phyloP scores from a whole-genome alignment of 2,329 filamentous ascomycete genomes.

The Pseudofabraea citricarpa region DNA sequence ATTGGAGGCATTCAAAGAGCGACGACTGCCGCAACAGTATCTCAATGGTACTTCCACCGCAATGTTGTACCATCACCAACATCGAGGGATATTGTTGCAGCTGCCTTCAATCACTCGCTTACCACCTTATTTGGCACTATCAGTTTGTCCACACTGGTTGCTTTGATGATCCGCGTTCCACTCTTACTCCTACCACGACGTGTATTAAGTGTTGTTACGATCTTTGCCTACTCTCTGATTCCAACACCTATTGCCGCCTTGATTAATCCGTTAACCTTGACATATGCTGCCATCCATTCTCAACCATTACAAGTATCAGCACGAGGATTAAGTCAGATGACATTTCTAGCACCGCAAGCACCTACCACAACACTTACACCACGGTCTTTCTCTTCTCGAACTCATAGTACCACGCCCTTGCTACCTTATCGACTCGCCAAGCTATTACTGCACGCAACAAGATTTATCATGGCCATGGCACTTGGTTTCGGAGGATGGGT shows the following conservation, averaged over 20 bases:
- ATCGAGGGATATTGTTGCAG: conserved; percentile 75
- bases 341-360: conserved; percentile 68
- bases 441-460: conserved; percentile 82
- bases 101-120: conserved; percentile 74
- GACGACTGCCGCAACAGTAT: conserved; percentile 90
- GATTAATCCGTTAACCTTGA: conserved; percentile 87
- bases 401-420: conserved; percentile 48
- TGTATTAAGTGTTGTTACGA: conserved; percentile 54
- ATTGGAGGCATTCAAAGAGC: conserved; percentile 85
- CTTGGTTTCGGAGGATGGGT: conserved; percentile 97
- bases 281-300: conserved; percentile 91
- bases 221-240: conserved; percentile 73
- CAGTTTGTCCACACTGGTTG: conserved; percentile 78
- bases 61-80: conserved; percentile 73
- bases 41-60: conserved; percentile 98
- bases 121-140: conserved; percentile 91
- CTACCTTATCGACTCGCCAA: conserved; percentile 88
- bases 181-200: conserved; percentile 77
- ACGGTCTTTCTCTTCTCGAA: conserved; percentile 40
- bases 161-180: conserved; percentile 77
- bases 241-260: conserved; percentile 81
- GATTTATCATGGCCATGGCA: conserved; percentile 84
- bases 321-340: conserved; percentile 74
- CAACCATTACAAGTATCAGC: conserved; percentile 75
- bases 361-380: conserved; percentile 69